Evolutionary conservation across 2,329 filamentous ascomycete species (phyloP), one percentile per base, ranked within the genome.

Genomic region (Trichophyton rubrum): DNA sequence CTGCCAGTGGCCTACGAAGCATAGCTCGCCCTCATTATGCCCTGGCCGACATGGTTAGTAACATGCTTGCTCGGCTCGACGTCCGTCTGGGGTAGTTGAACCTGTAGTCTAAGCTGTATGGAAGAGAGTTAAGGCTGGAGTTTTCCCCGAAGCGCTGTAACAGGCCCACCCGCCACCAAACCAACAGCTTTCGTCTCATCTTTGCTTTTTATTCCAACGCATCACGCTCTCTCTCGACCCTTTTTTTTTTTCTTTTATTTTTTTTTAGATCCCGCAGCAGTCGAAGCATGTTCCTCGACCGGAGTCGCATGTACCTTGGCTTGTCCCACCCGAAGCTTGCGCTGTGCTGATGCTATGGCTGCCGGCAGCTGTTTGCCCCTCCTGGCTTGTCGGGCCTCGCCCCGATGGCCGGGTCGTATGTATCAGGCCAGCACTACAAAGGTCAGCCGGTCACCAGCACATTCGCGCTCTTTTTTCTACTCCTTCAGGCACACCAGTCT

Each of bases 251-350:
- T 38, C 4, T 35, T 35, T 13, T 13, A 13, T 33, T 35, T 35
- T 13, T 13, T 35, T 35, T 38, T 38, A 38, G 33, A 38, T 38
- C 33, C 33, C 33, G 33, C 33, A 38, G 33, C 33, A 30, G 15
- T 55, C 51, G 51, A 55, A 24, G n/a, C 51, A 55, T 53, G 49
- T 33, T 33, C 27, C 11, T 53, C 49, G 15, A 53, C 27, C 49
- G 49, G 49, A 53, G 22, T 27, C n/a, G 49, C 15, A 30, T 30
- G 51, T 35, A 33, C 13, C 51, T 55, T 55, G 51, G 51, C 51
- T 27, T 55, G 51, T 55, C 51, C 51, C 51, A 55, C 51, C 27
- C 51, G 15, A 35, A 55, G 51, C 51, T 55, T 30, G 51, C 51
- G 24, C 20, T 33, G 30, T 4, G 2, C 33, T 38, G 33, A 38